phyloP scores from a whole-genome alignment of 345 rosid genomes.

The Lepidium africanum region DNA sequence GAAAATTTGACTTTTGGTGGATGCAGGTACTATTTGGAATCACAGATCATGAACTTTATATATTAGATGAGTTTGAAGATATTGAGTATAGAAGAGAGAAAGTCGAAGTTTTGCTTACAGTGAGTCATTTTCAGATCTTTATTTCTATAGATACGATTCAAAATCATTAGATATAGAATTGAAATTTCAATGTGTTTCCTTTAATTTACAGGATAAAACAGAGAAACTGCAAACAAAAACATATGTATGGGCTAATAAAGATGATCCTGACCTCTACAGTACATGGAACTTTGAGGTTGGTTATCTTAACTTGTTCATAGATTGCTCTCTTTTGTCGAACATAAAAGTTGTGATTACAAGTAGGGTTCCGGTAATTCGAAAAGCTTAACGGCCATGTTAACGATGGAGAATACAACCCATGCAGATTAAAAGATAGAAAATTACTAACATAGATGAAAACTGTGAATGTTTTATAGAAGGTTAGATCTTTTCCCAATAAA shows the following conservation, averaged over 20 bases:
- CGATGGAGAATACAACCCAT: too few species aligned
- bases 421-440: too few species aligned
- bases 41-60: conserved; percentile 50
- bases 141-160: not conserved
- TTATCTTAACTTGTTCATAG: not conserved
- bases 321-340: not conserved
- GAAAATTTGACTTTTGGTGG: not conserved
- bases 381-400: too few species aligned
- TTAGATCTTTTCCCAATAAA: too few species aligned
- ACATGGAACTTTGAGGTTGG: conserved; percentile 86
- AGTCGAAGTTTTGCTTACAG: conserved; percentile 52
- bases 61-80: conserved; percentile 72
- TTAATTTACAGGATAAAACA: conserved; percentile 43
- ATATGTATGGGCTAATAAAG: conserved; percentile 55
- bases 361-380: too few species aligned
- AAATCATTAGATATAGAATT: not conserved
- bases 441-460: too few species aligned
- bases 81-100: conserved; percentile 49
- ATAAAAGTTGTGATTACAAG: too few species aligned
- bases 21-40: conserved; percentile 63
- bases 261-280: conserved; percentile 67
- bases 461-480: too few species aligned
- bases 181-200: not conserved
- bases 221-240: conserved; percentile 45
- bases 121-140: conserved; percentile 17